Evolutionary conservation across 805 yeast species (phyloP).

Genomic region (Zygoascus flipseniorum): DNA sequence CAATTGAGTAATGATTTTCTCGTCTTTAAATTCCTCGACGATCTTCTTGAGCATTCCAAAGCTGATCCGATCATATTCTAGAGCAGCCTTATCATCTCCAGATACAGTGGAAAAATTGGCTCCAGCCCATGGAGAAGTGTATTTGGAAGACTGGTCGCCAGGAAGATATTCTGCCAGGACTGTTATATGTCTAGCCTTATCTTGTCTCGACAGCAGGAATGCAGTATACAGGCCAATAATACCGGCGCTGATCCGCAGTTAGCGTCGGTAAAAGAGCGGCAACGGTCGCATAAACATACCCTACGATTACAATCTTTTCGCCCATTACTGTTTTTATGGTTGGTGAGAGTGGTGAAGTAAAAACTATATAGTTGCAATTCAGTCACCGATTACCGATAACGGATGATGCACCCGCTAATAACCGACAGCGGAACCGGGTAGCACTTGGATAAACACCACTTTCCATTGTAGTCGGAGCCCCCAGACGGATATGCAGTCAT

Average conservation of each 20-base stretch:
- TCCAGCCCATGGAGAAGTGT: conserved; percentile 79
- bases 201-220: conserved; percentile 37
- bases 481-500: too few species aligned
- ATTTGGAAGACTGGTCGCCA: conserved; percentile 66
- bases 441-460: too few species aligned
- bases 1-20: conserved; percentile 45
- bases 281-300: conserved; percentile 9
- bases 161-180: conserved; percentile 62
- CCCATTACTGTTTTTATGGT: conserved; percentile 7
- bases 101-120: conserved; percentile 56
- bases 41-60: conserved; percentile 40
- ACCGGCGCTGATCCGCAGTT: conserved; percentile 40
- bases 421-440: too few species aligned
- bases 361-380: too few species aligned
- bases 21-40: conserved; percentile 42
- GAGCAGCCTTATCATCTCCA: conserved; percentile 43
- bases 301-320: conserved; percentile 16
- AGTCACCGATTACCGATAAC: too few species aligned
- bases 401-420: too few species aligned
- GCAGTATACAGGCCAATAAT: conserved; percentile 61
- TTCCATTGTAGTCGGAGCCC: too few species aligned
- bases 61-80: conserved; percentile 48
- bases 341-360: too few species aligned
- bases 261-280: neutral
- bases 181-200: conserved; percentile 36